Conservation (phyloP, 179 eudicot genomes). For the Beta corolliflora region DNA sequence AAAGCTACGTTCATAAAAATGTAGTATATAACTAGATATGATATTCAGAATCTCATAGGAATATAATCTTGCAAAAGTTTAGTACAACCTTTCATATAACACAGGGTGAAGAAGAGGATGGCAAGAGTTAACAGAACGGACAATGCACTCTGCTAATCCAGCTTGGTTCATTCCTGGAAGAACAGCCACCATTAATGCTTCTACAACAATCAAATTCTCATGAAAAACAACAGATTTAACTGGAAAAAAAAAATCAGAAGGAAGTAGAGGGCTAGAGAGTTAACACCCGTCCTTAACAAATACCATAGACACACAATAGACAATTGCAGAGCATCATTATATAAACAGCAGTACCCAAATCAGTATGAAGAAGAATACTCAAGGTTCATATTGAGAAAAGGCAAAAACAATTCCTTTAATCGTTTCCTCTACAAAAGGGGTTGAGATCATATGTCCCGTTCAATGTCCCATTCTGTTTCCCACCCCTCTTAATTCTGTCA, state of each 20-base stretch:
- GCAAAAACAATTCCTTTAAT: not conserved
- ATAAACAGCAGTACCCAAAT: not conserved
- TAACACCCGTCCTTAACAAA: not conserved
- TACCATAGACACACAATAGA: not conserved
- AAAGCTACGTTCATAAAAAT: not conserved
- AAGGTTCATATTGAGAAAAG: not conserved
- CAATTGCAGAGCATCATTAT: not conserved
- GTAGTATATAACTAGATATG: not conserved
- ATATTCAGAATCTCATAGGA: not conserved
- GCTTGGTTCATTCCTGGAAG: conserved; percentile 88
- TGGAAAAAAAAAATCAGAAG: not conserved
- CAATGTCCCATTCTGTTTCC: too few relatives aligned
- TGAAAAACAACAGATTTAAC: too few relatives aligned
- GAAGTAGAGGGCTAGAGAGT: not conserved
- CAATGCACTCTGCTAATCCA: conserved; percentile 96
- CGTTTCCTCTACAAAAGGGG: not conserved
- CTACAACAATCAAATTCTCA: not conserved
- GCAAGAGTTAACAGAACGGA: conserved; percentile 85
- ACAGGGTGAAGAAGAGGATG: conserved; percentile 94
- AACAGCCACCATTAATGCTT: conserved; percentile 5
- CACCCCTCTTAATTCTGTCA: too few relatives aligned
- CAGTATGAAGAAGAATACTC: not conserved
- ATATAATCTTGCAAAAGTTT: not conserved
- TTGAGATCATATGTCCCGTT: too few relatives aligned
- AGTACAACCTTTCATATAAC: conserved; percentile 77